phyloP scores from a whole-genome alignment of 768 basidiomycete genomes.

The Brasilioporus rufonigricans region DNA sequence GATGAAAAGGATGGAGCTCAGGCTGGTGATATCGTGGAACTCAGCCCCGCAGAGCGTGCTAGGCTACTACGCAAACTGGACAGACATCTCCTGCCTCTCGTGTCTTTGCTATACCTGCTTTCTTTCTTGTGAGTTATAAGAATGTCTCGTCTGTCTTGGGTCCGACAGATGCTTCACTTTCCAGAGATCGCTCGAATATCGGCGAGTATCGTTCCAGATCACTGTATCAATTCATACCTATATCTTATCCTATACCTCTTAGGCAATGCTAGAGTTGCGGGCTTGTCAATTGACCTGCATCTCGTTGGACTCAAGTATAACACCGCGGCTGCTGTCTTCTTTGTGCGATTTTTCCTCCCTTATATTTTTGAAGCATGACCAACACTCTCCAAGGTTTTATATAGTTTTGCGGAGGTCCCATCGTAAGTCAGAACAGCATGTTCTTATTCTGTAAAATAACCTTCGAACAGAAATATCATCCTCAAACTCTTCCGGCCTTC shows the following conservation, averaged over 20 bases:
- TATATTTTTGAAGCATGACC: not conserved
- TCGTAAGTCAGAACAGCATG: slow-evolving; percentile 27
- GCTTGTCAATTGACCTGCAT: slow-evolving; percentile 39
- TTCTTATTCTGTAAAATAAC: slow-evolving; percentile 1
- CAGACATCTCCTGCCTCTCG: slow-evolving; percentile 42
- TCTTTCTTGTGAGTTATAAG: slow-evolving; percentile 42
- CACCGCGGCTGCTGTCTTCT: slow-evolving; percentile 39
- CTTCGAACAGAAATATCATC: slow-evolving; percentile 34
- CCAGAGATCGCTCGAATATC: slow-evolving; percentile 44
- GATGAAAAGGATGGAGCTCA: slow-evolving; percentile 12
- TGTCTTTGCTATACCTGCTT: slow-evolving; percentile 44
- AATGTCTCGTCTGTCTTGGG: not conserved
- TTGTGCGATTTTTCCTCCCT: slow-evolving; percentile 18
- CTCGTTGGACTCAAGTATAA: slow-evolving; percentile 36
- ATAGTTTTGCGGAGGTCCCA: slow-evolving; percentile 38
- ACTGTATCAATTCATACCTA: not conserved
- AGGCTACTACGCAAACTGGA: slow-evolving; percentile 42
- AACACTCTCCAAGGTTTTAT: slow-evolving; percentile 29
- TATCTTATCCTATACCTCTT: not conserved
- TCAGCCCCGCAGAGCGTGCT: slow-evolving; percentile 20
- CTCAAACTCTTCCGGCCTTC: slow-evolving; percentile 38
- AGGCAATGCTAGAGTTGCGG: slow-evolving; percentile 46
- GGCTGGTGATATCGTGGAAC: not conserved
- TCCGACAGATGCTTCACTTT: not conserved
- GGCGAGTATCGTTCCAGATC: slow-evolving; percentile 30